Conservation (phyloP, 2,329 filamentous ascomycete genomes). For the Microdochium paspali region DNA sequence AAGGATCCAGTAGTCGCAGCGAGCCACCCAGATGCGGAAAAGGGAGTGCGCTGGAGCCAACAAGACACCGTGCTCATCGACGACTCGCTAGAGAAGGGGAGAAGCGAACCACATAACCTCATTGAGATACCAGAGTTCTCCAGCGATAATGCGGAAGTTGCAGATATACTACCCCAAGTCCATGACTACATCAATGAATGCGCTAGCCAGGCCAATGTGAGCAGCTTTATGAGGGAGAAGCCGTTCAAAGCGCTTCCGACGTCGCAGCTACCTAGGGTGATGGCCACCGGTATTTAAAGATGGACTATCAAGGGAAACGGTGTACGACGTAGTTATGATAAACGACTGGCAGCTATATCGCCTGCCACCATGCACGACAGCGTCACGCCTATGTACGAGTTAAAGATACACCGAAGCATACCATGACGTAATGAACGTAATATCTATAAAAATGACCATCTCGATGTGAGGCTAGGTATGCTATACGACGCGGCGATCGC, state of each 20-base stretch:
- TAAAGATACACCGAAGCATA: too few relatives aligned
- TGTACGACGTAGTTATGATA: too few relatives aligned
- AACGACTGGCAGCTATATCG: too few relatives aligned
- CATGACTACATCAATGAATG: conserved; percentile 52
- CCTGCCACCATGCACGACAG: too few relatives aligned
- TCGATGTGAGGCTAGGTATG: too few relatives aligned
- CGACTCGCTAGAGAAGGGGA: conserved; percentile 72
- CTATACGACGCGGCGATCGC: background rate
- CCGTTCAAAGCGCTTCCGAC: conserved; percentile 34
- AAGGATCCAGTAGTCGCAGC: conserved; percentile 28
- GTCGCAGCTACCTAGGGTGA: conserved; percentile 12
- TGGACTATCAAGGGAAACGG: too few relatives aligned
- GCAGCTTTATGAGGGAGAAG: conserved; percentile 42
- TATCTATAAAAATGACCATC: too few relatives aligned
- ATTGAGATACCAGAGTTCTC: conserved; percentile 72
- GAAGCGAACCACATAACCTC: conserved; percentile 75
- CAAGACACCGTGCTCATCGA: conserved; percentile 85
- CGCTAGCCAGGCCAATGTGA: conserved; percentile 48
- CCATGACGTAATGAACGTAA: too few relatives aligned
- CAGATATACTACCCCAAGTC: conserved; percentile 43
- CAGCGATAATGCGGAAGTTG: conserved; percentile 27
- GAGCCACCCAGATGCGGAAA: conserved; percentile 31
- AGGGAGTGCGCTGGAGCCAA: conserved; percentile 57
- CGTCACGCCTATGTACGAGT: too few relatives aligned
- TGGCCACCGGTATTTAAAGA: too few relatives aligned